A percentile compares a stretch with the other conserved stretches of the same genome.
Evolutionary conservation across 176 grass and related monocot genomes (phyloP).

Genomic region (Musa acuminata): DNA sequence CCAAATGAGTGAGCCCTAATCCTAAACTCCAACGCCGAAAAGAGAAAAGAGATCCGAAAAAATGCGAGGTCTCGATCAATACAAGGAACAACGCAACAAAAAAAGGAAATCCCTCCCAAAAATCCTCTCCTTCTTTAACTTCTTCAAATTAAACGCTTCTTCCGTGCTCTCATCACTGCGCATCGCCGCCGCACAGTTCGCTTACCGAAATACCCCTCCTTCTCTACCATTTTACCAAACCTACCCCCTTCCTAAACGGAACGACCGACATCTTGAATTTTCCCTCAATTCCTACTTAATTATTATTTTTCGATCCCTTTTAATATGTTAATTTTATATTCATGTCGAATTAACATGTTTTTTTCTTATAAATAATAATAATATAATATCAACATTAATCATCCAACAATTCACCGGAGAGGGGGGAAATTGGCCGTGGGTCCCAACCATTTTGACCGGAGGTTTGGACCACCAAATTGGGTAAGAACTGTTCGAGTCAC

Average conservation of each 20-base stretch:
- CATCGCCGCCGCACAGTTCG: constrained; percentile 3
- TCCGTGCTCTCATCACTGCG: constrained; percentile 2
- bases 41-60: background rate
- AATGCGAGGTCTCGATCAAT: background rate
- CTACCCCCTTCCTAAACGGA: background rate
- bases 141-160: background rate
- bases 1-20: background rate
- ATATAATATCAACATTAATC: too few relatives aligned
- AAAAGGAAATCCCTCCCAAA: background rate
- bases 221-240: constrained; percentile 1
- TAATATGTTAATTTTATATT: too few relatives aligned
- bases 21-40: background rate
- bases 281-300: too few relatives aligned
- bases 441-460: too few relatives aligned
- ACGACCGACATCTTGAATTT: too few relatives aligned
- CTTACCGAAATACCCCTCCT: background rate
- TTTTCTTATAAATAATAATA: too few relatives aligned
- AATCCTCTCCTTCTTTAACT: background rate
- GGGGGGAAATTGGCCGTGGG: too few relatives aligned
- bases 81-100: background rate
- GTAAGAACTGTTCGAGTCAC: too few relatives aligned
- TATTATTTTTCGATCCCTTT: too few relatives aligned
- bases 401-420: too few relatives aligned
- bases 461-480: too few relatives aligned
- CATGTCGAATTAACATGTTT: too few relatives aligned